Conservation (phyloP, 345 rosid genomes). For the Eucalyptus viminalis region DNA sequence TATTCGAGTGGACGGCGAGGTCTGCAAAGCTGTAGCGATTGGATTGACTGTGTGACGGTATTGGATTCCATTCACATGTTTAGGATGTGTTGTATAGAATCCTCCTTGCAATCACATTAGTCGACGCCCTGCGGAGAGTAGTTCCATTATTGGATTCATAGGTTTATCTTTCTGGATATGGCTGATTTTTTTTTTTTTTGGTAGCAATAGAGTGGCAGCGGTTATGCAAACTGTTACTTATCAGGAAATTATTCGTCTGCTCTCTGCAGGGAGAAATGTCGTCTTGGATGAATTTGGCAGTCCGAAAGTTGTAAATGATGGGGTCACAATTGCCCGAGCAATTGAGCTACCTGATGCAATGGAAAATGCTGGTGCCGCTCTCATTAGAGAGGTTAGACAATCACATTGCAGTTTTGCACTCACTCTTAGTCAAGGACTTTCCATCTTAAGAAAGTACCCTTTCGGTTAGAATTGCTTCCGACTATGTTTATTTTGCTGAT, state of each 20-base stretch:
- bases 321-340: constrained; percentile 93
- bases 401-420: neutral
- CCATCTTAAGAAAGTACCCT: neutral
- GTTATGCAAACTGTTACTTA: neutral
- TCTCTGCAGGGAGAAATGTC: constrained; percentile 73
- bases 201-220: neutral
- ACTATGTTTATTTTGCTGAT: neutral
- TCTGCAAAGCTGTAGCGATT: neutral
- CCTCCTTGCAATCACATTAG: neutral
- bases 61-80: neutral
- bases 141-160: neutral
- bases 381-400: constrained; percentile 76
- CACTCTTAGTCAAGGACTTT: neutral
- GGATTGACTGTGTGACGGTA: neutral
- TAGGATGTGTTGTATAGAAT: neutral
- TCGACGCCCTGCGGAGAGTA: neutral
- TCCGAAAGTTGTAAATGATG: constrained; percentile 97
- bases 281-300: constrained; percentile 95
- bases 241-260: neutral
- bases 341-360: constrained; percentile 86
- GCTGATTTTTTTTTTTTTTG: neutral
- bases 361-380: constrained; percentile 99
- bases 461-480: neutral
- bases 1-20: neutral
- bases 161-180: neutral